Evolutionary conservation across 2,329 filamentous ascomycete genomes (phyloP), one percentile per base, ranked within the genome.

Genomic region (Aureobasidium pullulans): DNA sequence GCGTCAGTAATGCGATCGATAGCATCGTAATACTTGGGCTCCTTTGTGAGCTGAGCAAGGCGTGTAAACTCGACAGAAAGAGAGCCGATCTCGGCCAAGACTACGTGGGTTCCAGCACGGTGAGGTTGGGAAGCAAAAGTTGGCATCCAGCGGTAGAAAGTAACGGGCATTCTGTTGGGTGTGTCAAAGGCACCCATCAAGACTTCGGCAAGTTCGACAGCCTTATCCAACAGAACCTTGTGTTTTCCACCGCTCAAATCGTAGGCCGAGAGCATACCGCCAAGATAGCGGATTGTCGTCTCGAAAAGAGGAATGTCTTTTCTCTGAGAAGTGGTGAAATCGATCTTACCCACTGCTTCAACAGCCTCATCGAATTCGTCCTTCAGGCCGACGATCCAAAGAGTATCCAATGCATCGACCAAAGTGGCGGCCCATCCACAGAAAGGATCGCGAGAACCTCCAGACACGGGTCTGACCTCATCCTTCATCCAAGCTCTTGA

Each of bases 371-470:
- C 84, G 67, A 96, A 96, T 66, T 95, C 89, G 0, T 87, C 80
- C 66, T 83, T 82, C 70, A 95, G 68, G 29, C 83, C 89, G 82
- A 93, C 91, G 65, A 96, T 92, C 88, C 89, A 95, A 2, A 96
- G 77, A 0, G 90, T 92, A 69, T 96, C 90, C 54, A 93, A 75
- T 1, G 84, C 78, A 75, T 96, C 91, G 5, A 96, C 88, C 62
- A 96, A 71, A 0, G 91, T 95, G 15, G 91, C 91, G 16, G 89
- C 89, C 91, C 91, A 96, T 52, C 88, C 90, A 69, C 90, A 93
- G 72, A 97, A 97, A 0, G 90, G 89, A 69, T 96, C 88, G 16
- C 84, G 83, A 64, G 78, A 84, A 13, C 75, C 76, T 54, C 85
- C 85, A 32, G 83, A 82, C 9, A 93, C 77, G 1, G 94, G 94